Evolutionary conservation across 176 grass and related monocot genomes (phyloP).

Genomic region (bread wheat (Triticum aestivum)): IWGSC_CS_RefSeq_v2.1 NC_057798.1:532054391-532054890

Average conservation of each 20-base stretch:
- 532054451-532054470: too few species aligned
- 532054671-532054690: constrained; percentile 11
- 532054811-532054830: constrained; percentile 12
- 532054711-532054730: background rate
- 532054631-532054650: constrained; percentile 18
- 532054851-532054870: constrained; percentile 9
- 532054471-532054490: background rate
- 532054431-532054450: too few species aligned
- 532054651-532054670: constrained; percentile 21
- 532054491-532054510: background rate
- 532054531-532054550: too few species aligned
- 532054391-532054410: too few species aligned
- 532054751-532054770: constrained; percentile 26
- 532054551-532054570: background rate
- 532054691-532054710: constrained; percentile 12
- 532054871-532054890: background rate
- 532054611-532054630: background rate
- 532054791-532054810: constrained; percentile 45
- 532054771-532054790: constrained; percentile 58
- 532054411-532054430: too few species aligned
- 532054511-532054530: background rate
- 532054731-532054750: constrained; percentile 25
- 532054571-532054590: background rate
- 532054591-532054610: background rate
- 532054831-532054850: constrained; percentile 14